These are phyloP conservation scores for Saccharomycopsis microspora DNA, from an alignment of 805 yeast species.

Conservation along the genomic window DNA sequence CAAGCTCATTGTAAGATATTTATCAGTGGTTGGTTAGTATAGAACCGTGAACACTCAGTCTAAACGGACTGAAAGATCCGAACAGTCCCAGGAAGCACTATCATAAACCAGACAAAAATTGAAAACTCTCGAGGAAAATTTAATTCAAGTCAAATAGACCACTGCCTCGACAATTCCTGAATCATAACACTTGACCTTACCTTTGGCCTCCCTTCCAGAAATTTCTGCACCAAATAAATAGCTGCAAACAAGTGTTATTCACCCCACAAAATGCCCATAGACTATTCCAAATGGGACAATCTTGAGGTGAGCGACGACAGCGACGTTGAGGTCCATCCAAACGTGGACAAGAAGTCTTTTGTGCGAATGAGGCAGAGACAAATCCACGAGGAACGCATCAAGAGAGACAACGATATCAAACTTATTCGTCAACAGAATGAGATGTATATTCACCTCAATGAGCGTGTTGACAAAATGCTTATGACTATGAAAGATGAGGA, in stretches of 20 bases:
- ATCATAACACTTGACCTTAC: too few species aligned
- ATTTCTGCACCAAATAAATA: too few species aligned
- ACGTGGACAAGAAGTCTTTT: slow-evolving; percentile 88
- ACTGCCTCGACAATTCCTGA: too few species aligned
- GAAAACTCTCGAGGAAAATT: too few species aligned
- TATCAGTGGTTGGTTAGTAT: too few species aligned
- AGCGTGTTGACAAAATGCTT: slow-evolving; percentile 58
- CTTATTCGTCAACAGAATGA: slow-evolving; percentile 65
- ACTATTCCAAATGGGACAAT: slow-evolving; percentile 97
- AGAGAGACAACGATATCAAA: slow-evolving; percentile 67
- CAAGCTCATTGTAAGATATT: too few species aligned
- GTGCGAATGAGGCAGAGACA: slow-evolving; percentile 96
- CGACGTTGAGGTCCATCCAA: slow-evolving; percentile 95
- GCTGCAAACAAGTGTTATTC: not conserved
- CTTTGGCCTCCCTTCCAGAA: too few species aligned
- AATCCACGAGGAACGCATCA: slow-evolving; percentile 84
- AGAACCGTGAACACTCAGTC: too few species aligned
- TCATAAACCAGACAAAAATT: too few species aligned
- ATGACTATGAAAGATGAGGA: slow-evolving; percentile 29
- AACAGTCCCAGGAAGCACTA: too few species aligned
- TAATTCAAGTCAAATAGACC: too few species aligned
- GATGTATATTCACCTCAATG: slow-evolving; percentile 69
- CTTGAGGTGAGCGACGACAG: slow-evolving; percentile 94
- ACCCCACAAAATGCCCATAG: slow-evolving; percentile 31
- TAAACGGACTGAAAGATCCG: too few species aligned